These are phyloP conservation scores for Wallacemonas collosoma DNA, from an alignment of 208 protist species.

Conservation along the genomic window DNA sequence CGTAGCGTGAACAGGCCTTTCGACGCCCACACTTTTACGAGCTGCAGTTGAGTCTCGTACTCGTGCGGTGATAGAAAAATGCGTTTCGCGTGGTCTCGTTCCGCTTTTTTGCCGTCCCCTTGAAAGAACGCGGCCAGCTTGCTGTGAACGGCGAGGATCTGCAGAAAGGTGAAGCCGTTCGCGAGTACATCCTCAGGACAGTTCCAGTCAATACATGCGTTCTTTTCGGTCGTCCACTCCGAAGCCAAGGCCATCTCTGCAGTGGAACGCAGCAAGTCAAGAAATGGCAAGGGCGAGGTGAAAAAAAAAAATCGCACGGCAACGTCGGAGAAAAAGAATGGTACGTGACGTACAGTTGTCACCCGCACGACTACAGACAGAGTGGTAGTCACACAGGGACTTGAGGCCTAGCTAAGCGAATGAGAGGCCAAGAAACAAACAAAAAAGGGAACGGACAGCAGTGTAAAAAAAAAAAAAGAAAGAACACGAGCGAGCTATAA, in stretches of 20 bases:
- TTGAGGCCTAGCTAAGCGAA: no score
- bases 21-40: constrained; percentile 44
- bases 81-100: constrained; percentile 17
- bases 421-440: no score
- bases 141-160: constrained; percentile 61
- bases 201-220: constrained; percentile 77
- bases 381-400: no score
- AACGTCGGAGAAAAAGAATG: neutral
- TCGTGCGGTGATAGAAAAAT: constrained; percentile 32
- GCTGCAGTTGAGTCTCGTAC: constrained; percentile 23
- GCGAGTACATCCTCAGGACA: constrained; percentile 56
- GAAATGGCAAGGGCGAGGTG: constrained; percentile 8
- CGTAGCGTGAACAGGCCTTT: constrained; percentile 46
- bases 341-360: no score
- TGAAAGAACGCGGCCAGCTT: constrained; percentile 39
- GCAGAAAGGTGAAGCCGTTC: constrained; percentile 81
- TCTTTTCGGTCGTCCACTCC: constrained; percentile 79
- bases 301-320: neutral
- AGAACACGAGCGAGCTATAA: no score
- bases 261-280: constrained; percentile 29
- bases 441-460: no score
- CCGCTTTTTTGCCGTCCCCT: constrained; percentile 21
- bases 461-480: no score
- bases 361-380: no score
- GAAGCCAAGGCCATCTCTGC: constrained; percentile 25